Evolutionary conservation across 148 eudicot genomes (phyloP).

Genomic region (Rheum nobile): DNA sequence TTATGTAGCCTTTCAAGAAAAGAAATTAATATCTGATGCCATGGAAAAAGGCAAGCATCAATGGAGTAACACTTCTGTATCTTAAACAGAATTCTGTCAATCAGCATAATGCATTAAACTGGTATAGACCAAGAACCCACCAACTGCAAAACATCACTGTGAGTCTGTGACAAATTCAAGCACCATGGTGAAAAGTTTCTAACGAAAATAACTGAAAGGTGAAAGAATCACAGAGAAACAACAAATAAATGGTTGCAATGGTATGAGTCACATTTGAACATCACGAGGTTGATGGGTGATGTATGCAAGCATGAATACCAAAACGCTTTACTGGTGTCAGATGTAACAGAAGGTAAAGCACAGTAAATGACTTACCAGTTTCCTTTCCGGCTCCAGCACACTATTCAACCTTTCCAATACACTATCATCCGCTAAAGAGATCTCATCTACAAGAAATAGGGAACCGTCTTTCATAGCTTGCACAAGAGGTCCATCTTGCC

Average conservation of each 20-base stretch:
- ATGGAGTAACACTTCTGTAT: neutral
- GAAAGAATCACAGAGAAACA: neutral
- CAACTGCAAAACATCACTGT: neutral
- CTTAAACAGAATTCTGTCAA: neutral
- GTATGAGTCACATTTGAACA: neutral
- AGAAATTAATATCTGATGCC: too few species aligned
- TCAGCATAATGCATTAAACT: neutral
- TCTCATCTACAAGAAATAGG: slow-evolving; percentile 89
- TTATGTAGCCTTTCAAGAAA: neutral
- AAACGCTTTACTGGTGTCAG: neutral
- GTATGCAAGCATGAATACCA: neutral
- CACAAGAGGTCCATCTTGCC: slow-evolving; percentile 99
- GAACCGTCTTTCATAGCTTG: slow-evolving; percentile 89
- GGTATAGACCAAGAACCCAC: neutral
- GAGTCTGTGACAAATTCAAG: neutral
- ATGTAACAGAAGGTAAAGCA: slow-evolving; percentile 5
- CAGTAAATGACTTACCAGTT: slow-evolving; percentile 45
- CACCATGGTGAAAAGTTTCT: neutral
- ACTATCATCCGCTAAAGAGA: slow-evolving; percentile 97
- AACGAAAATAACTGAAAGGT: neutral
- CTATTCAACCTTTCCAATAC: slow-evolving; percentile 94
- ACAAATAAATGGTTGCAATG: neutral
- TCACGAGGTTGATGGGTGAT: neutral
- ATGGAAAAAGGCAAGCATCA: neutral
- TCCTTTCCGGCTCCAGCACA: slow-evolving; percentile 96